Conservation (phyloP, 1,139 yeast species). For the Taphrina flavorubra region DNA sequence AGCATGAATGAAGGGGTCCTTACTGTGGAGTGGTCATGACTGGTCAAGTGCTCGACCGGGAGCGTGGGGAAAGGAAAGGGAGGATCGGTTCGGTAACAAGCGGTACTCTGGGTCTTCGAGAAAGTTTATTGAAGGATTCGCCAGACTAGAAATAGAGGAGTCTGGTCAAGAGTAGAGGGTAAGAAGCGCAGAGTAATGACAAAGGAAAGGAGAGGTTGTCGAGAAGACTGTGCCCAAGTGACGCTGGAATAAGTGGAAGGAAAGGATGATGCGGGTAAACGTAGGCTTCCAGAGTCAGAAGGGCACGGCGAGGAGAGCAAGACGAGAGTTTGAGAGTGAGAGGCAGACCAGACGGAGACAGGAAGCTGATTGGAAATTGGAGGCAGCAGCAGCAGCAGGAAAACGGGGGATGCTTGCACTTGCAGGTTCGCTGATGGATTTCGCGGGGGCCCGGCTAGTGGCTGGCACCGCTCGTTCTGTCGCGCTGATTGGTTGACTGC, state of each 20-base stretch:
- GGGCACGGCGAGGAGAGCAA: neutral
- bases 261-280: no score
- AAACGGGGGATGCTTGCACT: neutral
- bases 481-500: no score
- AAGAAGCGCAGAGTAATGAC: neutral
- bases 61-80: neutral
- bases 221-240: no score
- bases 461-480: no score
- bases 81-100: no score
- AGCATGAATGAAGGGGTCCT: neutral
- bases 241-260: no score
- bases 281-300: no score
- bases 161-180: neutral
- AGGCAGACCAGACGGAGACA: neutral
- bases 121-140: no score
- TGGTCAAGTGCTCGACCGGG: neutral
- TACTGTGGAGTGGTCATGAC: constrained; percentile 37
- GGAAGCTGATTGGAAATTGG: neutral
- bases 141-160: neutral
- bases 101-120: no score
- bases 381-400: no score
- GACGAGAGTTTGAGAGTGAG: neutral
- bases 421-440: neutral
- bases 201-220: no score
- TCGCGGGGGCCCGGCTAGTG: no score